These are phyloP conservation scores for Paramecium primaurelia DNA, from an alignment of 73 alveolate species.

Conservation along the genomic window DNA sequence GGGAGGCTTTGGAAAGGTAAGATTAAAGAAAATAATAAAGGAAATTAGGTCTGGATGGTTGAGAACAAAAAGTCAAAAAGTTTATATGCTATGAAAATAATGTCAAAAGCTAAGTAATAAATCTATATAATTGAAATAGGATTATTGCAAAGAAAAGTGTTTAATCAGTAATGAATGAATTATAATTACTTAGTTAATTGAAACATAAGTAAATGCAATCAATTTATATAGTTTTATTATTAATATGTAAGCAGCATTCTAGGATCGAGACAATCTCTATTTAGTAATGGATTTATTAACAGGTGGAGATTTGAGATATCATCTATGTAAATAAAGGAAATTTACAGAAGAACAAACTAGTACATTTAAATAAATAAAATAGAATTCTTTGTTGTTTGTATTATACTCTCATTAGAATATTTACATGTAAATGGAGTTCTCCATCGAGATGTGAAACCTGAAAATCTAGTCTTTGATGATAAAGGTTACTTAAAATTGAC, in stretches of 20 bases:
- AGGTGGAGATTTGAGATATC: slow-evolving; percentile 97
- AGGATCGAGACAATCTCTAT: slow-evolving; percentile 89
- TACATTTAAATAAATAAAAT: not conserved
- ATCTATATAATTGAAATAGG: not conserved
- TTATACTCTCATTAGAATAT: slow-evolving; percentile 81
- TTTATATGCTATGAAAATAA: slow-evolving; percentile 67
- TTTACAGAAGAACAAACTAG: slow-evolving; percentile 89
- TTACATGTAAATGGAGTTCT: slow-evolving; percentile 86
- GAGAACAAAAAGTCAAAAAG: slow-evolving; percentile 70
- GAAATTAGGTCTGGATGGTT: slow-evolving; percentile 85
- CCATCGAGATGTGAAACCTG: slow-evolving; percentile 97
- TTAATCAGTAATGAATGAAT: slow-evolving; percentile 79
- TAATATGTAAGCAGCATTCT: slow-evolving; percentile 94
- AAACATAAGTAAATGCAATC: slow-evolving; percentile 74
- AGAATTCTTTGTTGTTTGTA: slow-evolving; percentile 89
- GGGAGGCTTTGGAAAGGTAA: slow-evolving; percentile 66
- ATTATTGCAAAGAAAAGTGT: slow-evolving; percentile 81
- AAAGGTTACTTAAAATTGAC: slow-evolving; percentile 87
- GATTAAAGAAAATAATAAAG: not conserved
- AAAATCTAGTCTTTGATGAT: slow-evolving; percentile 92
- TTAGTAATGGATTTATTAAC: slow-evolving; percentile 86
- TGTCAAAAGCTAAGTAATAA: slow-evolving; percentile 64
- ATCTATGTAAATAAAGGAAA: slow-evolving; percentile 73
- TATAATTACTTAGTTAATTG: slow-evolving; percentile 73
- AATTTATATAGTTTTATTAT: slow-evolving; percentile 70